Conservation (phyloP, 192 early-diverging fungal genomes). For the Podila epicladia region DNA sequence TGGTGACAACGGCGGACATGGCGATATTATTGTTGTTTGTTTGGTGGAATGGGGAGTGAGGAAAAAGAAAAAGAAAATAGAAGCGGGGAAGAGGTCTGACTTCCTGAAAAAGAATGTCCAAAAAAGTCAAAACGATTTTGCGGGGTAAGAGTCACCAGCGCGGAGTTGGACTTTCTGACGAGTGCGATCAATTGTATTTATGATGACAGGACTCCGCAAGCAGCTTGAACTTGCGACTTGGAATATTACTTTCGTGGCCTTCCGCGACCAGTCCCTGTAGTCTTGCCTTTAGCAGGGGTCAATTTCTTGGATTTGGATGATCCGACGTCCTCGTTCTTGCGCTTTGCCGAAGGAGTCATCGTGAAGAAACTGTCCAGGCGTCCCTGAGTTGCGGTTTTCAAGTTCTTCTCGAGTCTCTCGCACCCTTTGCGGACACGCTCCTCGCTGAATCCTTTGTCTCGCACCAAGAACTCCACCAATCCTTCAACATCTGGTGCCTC, state of each 20-base stretch:
- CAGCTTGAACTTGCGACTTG: no score
- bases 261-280: constrained; percentile 21
- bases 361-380: constrained; percentile 95
- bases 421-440: constrained; percentile 86
- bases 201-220: not conserved
- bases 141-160: no score
- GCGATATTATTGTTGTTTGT: not conserved
- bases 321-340: constrained; percentile 48
- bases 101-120: no score
- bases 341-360: constrained; percentile 50
- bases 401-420: constrained; percentile 82
- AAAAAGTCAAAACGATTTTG: no score
- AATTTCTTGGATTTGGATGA: constrained; percentile 24
- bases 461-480: constrained; percentile 86
- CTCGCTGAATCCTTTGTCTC: constrained; percentile 97
- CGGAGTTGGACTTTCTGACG: not conserved
- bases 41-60: not conserved
- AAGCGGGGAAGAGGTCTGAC: not conserved
- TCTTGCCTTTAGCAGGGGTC: constrained; percentile 26
- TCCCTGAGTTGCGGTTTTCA: constrained; percentile 86
- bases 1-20: constrained; percentile 65
- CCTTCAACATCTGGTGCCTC: constrained; percentile 81
- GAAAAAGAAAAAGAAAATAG: not conserved
- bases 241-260: constrained; percentile 35
- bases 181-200: not conserved